Evolutionary conservation across 345 rosid genomes (phyloP).

Genomic region (Aethionema arabicum): DNA sequence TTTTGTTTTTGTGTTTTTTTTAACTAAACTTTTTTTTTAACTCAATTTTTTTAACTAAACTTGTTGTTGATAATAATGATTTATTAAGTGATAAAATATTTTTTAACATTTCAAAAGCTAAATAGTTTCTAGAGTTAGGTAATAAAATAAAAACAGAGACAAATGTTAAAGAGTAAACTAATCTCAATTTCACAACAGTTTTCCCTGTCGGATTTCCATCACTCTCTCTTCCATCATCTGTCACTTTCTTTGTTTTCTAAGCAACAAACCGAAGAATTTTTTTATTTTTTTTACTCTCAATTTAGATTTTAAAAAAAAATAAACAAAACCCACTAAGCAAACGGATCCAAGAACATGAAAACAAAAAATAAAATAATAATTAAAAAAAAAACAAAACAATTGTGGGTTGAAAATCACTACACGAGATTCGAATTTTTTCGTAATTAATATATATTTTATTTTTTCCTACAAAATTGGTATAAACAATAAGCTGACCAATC

Average conservation of each 20-base stretch:
- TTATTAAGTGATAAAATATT: too few species aligned
- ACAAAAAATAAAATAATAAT: slow-evolving; percentile 32
- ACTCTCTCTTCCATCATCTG: slow-evolving; percentile 37
- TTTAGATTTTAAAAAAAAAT: too few species aligned
- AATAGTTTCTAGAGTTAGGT: too few species aligned
- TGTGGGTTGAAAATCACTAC: slow-evolving; percentile 32
- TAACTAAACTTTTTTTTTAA: too few species aligned
- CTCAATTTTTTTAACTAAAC: too few species aligned
- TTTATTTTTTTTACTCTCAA: too few species aligned
- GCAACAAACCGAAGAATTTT: slow-evolving; percentile 28
- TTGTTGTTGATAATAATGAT: too few species aligned
- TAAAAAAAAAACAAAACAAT: slow-evolving; percentile 23
- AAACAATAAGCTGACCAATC: slow-evolving; percentile 7
- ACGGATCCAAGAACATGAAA: slow-evolving; percentile 36
- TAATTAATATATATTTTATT: background rate
- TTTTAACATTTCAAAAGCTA: too few species aligned
- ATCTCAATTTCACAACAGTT: slow-evolving; percentile 44
- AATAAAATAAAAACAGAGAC: background rate
- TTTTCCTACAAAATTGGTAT: background rate
- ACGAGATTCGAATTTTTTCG: slow-evolving; percentile 4
- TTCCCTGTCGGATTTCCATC: slow-evolving; percentile 55
- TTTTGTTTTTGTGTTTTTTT: too few species aligned
- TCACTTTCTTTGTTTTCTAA: slow-evolving; percentile 63
- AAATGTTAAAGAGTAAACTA: slow-evolving; percentile 32
- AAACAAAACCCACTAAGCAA: slow-evolving; percentile 27